Evolutionary conservation across 805 yeast genomes (phyloP).

Genomic region (Wickerhamiella spandovensis): DNA sequence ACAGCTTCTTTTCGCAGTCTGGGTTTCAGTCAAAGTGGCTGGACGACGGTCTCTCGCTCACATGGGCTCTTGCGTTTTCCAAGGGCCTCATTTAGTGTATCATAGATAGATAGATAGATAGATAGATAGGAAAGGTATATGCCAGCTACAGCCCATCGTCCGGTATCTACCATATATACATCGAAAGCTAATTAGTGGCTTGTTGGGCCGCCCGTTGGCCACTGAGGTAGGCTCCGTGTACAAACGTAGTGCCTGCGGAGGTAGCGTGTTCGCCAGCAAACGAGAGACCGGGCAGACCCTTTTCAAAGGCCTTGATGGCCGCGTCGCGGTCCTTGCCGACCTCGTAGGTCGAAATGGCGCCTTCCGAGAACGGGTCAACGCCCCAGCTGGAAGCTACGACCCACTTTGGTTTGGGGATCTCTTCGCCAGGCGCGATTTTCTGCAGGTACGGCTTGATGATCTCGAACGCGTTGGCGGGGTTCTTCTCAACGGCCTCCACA

Average conservation of each 20-base stretch:
- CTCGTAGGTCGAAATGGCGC: constrained; percentile 58
- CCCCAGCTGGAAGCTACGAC: constrained; percentile 50
- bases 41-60: constrained; percentile 68
- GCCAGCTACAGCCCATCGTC: too few relatives aligned
- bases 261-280: constrained; percentile 88
- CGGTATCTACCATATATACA: neutral
- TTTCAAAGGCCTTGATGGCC: constrained; percentile 42
- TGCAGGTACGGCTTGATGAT: constrained; percentile 16
- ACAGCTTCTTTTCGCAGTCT: constrained; percentile 40
- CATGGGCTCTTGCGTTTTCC: constrained; percentile 70
- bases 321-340: constrained; percentile 61
- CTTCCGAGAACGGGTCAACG: constrained; percentile 50
- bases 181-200: constrained; percentile 11
- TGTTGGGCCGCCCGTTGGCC: constrained; percentile 43
- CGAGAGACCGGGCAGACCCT: constrained; percentile 41
- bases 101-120: too few relatives aligned
- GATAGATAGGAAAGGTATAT: neutral
- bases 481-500: constrained; percentile 40
- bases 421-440: constrained; percentile 16
- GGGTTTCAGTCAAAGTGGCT: constrained; percentile 40
- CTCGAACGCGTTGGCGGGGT: constrained; percentile 26
- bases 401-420: constrained; percentile 27
- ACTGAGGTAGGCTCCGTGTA: constrained; percentile 77
- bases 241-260: constrained; percentile 76
- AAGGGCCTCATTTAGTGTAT: constrained; percentile 22